phyloP scores from a whole-genome alignment of 495 filamentous ascomycete genomes.

The Penicillium psychrofluorescens region DNA sequence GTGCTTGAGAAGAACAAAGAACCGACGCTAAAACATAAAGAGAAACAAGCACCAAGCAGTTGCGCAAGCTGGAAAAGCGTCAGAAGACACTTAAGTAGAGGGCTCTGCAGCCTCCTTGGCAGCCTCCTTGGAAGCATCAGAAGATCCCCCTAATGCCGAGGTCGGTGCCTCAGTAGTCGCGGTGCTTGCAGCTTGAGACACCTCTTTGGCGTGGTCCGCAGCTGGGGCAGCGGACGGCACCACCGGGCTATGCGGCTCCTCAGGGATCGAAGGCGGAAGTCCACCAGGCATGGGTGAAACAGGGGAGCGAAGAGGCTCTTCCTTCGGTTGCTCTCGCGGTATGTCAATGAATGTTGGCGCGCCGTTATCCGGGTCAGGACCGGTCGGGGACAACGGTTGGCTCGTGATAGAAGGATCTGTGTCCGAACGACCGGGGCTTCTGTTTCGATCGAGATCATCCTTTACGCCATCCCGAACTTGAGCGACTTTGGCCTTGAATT shows the following conservation, averaged over 20 bases:
- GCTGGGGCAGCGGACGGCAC: constrained; percentile 2
- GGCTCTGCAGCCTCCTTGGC: not conserved
- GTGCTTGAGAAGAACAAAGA: too few species aligned
- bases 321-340: constrained; percentile 12
- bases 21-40: not conserved
- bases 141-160: not conserved
- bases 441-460: constrained; percentile 51
- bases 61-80: not conserved
- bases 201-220: not conserved
- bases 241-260: constrained; percentile 32
- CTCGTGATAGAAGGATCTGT: constrained; percentile 15
- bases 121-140: not conserved
- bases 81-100: not conserved
- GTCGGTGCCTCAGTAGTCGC: not conserved
- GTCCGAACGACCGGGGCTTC: constrained; percentile 43
- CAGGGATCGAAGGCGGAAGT: constrained; percentile 32
- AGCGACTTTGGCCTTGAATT: constrained; percentile 77
- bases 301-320: constrained; percentile 19
- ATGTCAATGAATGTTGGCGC: constrained; percentile 21
- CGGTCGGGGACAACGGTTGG: constrained; percentile 21
- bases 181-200: not conserved
- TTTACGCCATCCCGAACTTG: constrained; percentile 65
- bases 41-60: not conserved
- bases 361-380: constrained; percentile 10
- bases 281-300: constrained; percentile 28